These are phyloP conservation scores for Pseudogymnoascus destructans DNA, from an alignment of 2,329 filamentous ascomycete genomes.

Conservation along the genomic window DNA sequence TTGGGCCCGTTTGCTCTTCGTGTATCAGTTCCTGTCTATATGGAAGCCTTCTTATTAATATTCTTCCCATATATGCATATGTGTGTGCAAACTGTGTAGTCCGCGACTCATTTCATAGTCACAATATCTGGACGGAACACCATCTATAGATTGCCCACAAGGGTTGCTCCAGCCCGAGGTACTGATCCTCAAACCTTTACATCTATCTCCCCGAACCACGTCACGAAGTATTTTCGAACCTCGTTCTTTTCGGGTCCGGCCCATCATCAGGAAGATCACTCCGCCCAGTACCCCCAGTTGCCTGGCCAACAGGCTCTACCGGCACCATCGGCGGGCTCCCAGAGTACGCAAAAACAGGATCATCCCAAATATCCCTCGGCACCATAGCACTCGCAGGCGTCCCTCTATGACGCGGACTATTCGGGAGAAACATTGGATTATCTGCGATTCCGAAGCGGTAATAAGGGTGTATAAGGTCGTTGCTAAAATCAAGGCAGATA, in stretches of 20 bases:
- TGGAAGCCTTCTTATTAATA: neutral
- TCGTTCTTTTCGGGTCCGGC: neutral
- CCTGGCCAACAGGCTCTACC: neutral
- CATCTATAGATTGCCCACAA: neutral
- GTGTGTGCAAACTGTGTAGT: neutral
- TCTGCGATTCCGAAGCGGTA: neutral
- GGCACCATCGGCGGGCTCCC: neutral
- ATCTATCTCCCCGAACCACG: neutral
- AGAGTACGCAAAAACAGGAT: constrained; percentile 2
- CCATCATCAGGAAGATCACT: neutral
- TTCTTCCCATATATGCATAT: neutral
- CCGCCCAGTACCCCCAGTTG: neutral
- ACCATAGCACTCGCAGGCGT: neutral
- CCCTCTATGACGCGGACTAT: neutral
- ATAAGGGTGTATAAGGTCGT: neutral
- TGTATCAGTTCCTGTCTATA: neutral
- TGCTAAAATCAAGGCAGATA: neutral
- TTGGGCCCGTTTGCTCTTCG: neutral
- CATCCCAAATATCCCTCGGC: constrained; percentile 4
- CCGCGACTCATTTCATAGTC: neutral
- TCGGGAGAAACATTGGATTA: neutral
- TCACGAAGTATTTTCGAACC: neutral
- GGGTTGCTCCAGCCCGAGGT: neutral
- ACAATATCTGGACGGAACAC: neutral
- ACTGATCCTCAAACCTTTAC: neutral